Evolutionary conservation across 768 basidiomycete species (phyloP).

Genomic region (Sistotremastrum suecicum): DNA sequence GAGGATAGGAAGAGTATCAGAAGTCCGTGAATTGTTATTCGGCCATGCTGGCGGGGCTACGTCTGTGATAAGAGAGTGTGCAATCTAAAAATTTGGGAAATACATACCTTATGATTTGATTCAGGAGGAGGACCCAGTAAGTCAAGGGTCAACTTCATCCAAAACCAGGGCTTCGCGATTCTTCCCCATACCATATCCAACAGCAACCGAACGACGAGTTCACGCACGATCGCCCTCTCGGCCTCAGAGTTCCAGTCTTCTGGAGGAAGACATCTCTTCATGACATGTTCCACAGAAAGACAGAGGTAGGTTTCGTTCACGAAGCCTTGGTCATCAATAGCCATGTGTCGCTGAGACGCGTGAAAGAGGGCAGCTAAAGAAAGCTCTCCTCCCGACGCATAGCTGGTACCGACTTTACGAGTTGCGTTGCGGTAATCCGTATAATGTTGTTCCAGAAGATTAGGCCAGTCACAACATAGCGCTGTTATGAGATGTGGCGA

Average conservation of each 20-base stretch:
- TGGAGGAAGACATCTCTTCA: constrained; percentile 57
- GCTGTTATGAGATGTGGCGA: constrained; percentile 38
- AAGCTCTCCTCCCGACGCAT: constrained; percentile 51
- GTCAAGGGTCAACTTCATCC: constrained; percentile 55
- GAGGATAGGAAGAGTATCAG: constrained; percentile 61
- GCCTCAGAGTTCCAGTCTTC: constrained; percentile 68
- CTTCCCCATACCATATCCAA: constrained; percentile 40
- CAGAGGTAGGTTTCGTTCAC: constrained; percentile 69
- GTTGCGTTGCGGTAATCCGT: constrained; percentile 60
- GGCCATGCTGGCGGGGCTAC: constrained; percentile 13
- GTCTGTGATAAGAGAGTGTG: constrained; percentile 12
- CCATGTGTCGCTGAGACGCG: constrained; percentile 74
- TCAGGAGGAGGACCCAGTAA: constrained; percentile 34
- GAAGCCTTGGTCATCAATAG: constrained; percentile 47
- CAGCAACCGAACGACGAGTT: constrained; percentile 68
- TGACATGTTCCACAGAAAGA: constrained; percentile 61
- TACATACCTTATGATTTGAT: constrained; percentile 11
- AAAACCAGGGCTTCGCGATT: constrained; percentile 82
- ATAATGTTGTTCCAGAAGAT: constrained; percentile 61
- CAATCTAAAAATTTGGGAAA: constrained; percentile 11
- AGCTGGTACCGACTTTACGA: constrained; percentile 50
- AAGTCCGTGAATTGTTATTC: constrained; percentile 35
- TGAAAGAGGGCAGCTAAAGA: constrained; percentile 61
- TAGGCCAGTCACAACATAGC: constrained; percentile 32
- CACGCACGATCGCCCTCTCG: constrained; percentile 74